A percentile compares a stretch with the other conserved stretches of the same genome.
phyloP scores from a whole-genome alignment of 768 basidiomycete genomes.

The Calvatia gigantea region DNA sequence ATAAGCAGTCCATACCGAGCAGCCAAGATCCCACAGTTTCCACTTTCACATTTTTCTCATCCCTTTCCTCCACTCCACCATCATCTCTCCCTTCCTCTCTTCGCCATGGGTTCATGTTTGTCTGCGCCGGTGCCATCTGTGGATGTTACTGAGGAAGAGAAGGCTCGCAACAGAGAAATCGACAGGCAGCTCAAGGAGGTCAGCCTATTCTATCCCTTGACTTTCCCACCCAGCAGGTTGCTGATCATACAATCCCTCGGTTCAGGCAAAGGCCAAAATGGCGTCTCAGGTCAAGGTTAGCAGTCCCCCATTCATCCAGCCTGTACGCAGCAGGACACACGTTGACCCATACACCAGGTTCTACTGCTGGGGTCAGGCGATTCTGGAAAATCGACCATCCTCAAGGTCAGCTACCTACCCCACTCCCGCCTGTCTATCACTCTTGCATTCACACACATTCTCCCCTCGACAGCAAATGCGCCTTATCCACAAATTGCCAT shows the following conservation, averaged over 20 bases:
- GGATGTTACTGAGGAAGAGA: slow-evolving; percentile 70
- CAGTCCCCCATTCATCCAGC: slow-evolving; percentile 6
- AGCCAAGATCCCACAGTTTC: not conserved
- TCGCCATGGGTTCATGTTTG: slow-evolving; percentile 76
- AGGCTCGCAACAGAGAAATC: slow-evolving; percentile 58
- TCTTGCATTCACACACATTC: not conserved
- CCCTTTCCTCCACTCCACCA: slow-evolving; percentile 3
- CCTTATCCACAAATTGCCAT: slow-evolving; percentile 85
- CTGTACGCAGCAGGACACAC: slow-evolving; percentile 1
- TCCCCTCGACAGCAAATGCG: slow-evolving; percentile 87
- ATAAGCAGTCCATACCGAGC: too few relatives aligned
- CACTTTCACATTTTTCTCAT: slow-evolving; percentile 10
- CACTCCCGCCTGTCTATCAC: not conserved
- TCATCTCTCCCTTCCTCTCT: not conserved
- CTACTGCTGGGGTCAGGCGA: slow-evolving; percentile 91
- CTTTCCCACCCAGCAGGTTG: not conserved
- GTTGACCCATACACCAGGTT: slow-evolving; percentile 43
- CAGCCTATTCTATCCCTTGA: slow-evolving; percentile 20
- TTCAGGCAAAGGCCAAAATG: slow-evolving; percentile 71
- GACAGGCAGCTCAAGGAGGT: slow-evolving; percentile 81
- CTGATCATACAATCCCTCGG: slow-evolving; percentile 2
- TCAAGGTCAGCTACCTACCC: slow-evolving; percentile 60
- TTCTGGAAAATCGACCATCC: slow-evolving; percentile 88
- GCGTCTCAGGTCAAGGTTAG: slow-evolving; percentile 72
- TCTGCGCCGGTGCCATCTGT: slow-evolving; percentile 48